A percentile compares a stretch with the other conserved stretches of the same genome.
These are phyloP conservation scores for Yamadazyma kitorensis DNA, from an alignment of 805 yeast species.

Conservation along the genomic window DNA sequence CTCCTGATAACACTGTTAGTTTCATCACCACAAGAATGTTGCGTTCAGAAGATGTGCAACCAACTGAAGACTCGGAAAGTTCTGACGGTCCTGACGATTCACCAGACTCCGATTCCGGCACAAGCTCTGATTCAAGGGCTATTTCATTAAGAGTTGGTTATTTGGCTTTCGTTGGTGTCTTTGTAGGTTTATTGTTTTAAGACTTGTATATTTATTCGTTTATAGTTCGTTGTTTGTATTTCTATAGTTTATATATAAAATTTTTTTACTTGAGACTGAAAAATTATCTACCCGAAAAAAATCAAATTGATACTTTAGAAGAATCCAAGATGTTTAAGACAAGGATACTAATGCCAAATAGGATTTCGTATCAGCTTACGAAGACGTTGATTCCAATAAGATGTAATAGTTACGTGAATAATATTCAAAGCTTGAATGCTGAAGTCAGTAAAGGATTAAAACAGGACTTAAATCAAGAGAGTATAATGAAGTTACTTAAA, in stretches of 20 bases:
- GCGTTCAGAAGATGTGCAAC: slow-evolving; percentile 19
- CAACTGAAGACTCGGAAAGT: neutral
- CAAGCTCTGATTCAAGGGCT: slow-evolving; percentile 8
- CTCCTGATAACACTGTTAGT: slow-evolving; percentile 18
- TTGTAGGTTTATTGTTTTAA: too few relatives aligned
- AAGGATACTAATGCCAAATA: too few relatives aligned
- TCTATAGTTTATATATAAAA: too few relatives aligned
- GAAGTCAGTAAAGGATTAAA: neutral
- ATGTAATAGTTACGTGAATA: slow-evolving; percentile 1
- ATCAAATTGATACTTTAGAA: too few relatives aligned
- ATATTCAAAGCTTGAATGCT: slow-evolving; percentile 1
- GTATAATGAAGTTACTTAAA: slow-evolving; percentile 14
- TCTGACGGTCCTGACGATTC: slow-evolving; percentile 7
- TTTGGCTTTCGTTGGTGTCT: too few relatives aligned
- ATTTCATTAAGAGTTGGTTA: too few relatives aligned
- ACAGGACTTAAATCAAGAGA: neutral
- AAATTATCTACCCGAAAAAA: too few relatives aligned
- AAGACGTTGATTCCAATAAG: neutral
- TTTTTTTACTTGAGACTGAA: too few relatives aligned
- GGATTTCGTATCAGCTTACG: too few relatives aligned
- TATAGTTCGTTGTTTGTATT: too few relatives aligned
- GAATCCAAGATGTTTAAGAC: too few relatives aligned
- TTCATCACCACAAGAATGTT: slow-evolving; percentile 32
- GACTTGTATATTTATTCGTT: too few relatives aligned
- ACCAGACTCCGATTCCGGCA: slow-evolving; percentile 3